Evolutionary conservation across 2,329 filamentous ascomycete species (phyloP).

Genomic region (Niveomyces coronatus): DNA sequence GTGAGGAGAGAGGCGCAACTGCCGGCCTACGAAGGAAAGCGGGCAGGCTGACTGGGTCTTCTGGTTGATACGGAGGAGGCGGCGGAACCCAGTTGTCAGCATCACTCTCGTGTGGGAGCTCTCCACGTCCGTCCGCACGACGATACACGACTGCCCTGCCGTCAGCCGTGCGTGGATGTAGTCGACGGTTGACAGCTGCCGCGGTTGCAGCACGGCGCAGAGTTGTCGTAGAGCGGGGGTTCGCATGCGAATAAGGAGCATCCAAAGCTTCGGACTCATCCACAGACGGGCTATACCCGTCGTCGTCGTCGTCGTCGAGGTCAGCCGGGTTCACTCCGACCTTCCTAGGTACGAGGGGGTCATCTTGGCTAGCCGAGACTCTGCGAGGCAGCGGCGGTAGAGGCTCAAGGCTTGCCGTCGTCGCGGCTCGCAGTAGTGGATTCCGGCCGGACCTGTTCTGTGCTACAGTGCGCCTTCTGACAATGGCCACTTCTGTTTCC

Average conservation of each 20-base stretch:
- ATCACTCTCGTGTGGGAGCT: constrained; percentile 77
- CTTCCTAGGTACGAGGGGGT: constrained; percentile 42
- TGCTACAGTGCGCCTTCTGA: constrained; percentile 62
- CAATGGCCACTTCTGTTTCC: constrained; percentile 69
- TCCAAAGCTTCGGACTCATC: constrained; percentile 55
- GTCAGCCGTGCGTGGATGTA: constrained; percentile 48
- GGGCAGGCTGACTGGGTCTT: constrained; percentile 47
- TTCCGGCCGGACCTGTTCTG: constrained; percentile 43
- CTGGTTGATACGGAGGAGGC: constrained; percentile 67
- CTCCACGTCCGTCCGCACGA: constrained; percentile 57
- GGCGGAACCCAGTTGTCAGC: constrained; percentile 84
- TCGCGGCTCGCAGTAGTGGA: constrained; percentile 39
- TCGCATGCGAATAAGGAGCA: constrained; percentile 62
- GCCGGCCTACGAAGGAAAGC: constrained; percentile 43
- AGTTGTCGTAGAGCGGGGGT: constrained; percentile 58
- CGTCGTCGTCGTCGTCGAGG: constrained; percentile 24
- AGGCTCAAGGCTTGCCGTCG: constrained; percentile 25
- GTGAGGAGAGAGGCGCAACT: constrained; percentile 26
- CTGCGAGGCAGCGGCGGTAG: constrained; percentile 21
- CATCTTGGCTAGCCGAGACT: constrained; percentile 29
- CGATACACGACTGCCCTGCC: constrained; percentile 50
- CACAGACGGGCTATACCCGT: constrained; percentile 33
- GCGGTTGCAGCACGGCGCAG: constrained; percentile 65
- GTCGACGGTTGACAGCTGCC: constrained; percentile 61
- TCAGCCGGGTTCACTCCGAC: constrained; percentile 24